These are phyloP conservation scores for Fragaria vesca DNA, from an alignment of 306 rosid species.

Conservation along the genomic window DNA sequence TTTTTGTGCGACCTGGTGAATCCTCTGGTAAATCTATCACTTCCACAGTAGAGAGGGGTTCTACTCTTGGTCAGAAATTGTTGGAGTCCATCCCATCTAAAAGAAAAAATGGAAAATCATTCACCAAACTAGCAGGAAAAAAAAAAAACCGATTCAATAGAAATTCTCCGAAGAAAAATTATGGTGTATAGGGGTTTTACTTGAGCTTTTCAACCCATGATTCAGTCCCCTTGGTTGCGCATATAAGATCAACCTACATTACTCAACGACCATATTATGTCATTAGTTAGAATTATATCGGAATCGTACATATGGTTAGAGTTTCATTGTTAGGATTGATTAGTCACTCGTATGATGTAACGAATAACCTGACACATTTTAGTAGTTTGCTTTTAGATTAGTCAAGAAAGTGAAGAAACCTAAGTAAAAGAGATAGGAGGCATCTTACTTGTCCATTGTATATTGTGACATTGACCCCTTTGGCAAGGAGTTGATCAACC, in stretches of 20 bases:
- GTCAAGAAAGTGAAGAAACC: neutral
- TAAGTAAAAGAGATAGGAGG: no score
- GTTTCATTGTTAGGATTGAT: neutral
- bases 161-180: no score
- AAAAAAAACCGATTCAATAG: neutral
- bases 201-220: slow-evolving; percentile 82
- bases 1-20: slow-evolving; percentile 64
- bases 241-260: slow-evolving; percentile 75
- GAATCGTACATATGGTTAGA: no score
- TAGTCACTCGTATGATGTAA: neutral
- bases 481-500: slow-evolving; percentile 81
- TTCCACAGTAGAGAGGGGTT: slow-evolving; percentile 60
- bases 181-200: slow-evolving; percentile 32
- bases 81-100: slow-evolving; percentile 79
- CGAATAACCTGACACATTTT: neutral
- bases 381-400: neutral
- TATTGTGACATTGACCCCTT: slow-evolving; percentile 79
- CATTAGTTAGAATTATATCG: neutral
- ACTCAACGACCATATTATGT: slow-evolving; percentile 12
- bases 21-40: slow-evolving; percentile 45
- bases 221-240: slow-evolving; percentile 85
- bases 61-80: slow-evolving; percentile 50
- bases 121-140: neutral
- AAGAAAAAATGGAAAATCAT: neutral
- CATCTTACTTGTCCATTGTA: slow-evolving; percentile 84